phyloP scores from a whole-genome alignment of 2,329 filamentous ascomycete species.

The Capronia americana region DNA sequence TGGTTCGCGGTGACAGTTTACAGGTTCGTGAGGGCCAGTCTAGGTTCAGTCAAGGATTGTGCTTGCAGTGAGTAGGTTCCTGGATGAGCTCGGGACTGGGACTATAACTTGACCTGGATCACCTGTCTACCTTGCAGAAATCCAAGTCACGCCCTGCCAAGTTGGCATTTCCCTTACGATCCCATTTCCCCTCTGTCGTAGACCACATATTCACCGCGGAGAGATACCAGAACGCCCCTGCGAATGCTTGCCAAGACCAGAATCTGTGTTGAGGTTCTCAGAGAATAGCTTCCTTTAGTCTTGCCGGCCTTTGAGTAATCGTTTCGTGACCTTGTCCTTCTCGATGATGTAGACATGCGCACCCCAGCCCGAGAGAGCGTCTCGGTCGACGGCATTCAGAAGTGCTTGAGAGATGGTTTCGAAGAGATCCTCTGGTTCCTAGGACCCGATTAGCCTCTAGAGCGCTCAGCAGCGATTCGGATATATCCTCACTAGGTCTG shows the following conservation, averaged over 20 bases:
- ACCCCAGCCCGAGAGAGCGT: constrained; percentile 96
- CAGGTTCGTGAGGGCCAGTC: not conserved
- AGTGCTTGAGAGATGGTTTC: constrained; percentile 97
- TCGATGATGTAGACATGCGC: constrained; percentile 99
- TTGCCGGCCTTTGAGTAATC: constrained; percentile 96
- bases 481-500: constrained; percentile 76
- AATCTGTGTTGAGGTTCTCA: not conserved
- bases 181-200: not conserved
- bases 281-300: constrained; percentile 64
- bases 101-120: not conserved
- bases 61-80: not conserved
- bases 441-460: constrained; percentile 19
- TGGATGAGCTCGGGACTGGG: not conserved
- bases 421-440: constrained; percentile 93
- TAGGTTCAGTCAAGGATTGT: not conserved
- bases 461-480: not conserved
- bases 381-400: constrained; percentile 93
- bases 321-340: constrained; percentile 99
- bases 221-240: constrained; percentile 6
- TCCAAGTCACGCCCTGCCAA: not conserved
- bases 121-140: not conserved
- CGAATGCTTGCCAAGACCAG: constrained; percentile 1
- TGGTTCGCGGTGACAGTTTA: not conserved
- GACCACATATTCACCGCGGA: not conserved
- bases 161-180: not conserved